Evolutionary conservation across 768 basidiomycete species (phyloP).

Genomic region (Russula virescens): DNA sequence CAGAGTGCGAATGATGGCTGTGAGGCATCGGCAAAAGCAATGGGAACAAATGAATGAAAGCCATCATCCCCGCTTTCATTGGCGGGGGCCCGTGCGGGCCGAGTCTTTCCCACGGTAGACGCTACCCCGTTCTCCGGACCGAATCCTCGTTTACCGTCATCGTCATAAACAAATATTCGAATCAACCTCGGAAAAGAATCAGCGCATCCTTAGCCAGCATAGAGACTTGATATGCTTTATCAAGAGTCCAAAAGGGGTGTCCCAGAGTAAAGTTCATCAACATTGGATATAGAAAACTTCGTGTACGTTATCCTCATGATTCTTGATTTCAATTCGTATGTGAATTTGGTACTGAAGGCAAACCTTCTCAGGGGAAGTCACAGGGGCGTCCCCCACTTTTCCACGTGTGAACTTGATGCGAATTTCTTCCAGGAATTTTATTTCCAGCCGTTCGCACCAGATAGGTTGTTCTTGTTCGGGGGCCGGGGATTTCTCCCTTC

Average conservation of each 20-base stretch:
- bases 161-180: background rate
- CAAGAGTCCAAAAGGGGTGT: background rate
- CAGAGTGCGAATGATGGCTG: constrained; percentile 89
- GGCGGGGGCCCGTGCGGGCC: constrained; percentile 2
- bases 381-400: constrained; percentile 8
- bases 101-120: background rate
- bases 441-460: background rate
- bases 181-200: background rate
- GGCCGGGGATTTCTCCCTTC: background rate
- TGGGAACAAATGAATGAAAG: background rate
- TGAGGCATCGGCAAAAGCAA: constrained; percentile 43
- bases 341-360: constrained; percentile 1
- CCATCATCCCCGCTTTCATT: too few species aligned
- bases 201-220: background rate
- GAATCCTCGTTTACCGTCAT: too few species aligned
- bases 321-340: background rate
- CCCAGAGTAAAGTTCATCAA: background rate
- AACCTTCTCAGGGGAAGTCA: constrained; percentile 1
- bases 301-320: constrained; percentile 8
- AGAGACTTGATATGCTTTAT: background rate
- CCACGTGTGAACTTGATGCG: constrained; percentile 1
- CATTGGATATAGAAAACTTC: constrained; percentile 7
- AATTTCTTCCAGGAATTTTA: background rate
- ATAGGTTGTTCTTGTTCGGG: background rate
- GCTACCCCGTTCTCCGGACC: too few species aligned